Percentiles rank a stretch among this genome's conserved stretches.
phyloP scores from a whole-genome alignment of 2,329 filamentous ascomycete genomes.

The Bisporella sp. region DNA sequence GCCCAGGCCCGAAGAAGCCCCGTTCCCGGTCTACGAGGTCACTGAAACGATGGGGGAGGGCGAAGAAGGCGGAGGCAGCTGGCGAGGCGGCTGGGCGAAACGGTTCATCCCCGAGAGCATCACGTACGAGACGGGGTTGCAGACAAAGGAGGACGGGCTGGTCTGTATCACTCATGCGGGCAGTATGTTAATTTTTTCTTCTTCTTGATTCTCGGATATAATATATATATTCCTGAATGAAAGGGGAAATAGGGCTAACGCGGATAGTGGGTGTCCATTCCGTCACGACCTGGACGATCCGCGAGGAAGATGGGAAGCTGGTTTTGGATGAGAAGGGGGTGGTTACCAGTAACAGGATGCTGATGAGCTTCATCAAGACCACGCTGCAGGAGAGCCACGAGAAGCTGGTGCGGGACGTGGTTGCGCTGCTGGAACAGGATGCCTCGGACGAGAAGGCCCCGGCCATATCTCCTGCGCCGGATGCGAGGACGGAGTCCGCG shows the following conservation, averaged over 20 bases:
- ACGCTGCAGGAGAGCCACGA: slow-evolving; percentile 71
- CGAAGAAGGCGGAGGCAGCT: slow-evolving; percentile 71
- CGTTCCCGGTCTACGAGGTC: slow-evolving; percentile 18
- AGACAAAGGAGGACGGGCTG: slow-evolving; percentile 16
- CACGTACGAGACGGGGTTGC: slow-evolving; percentile 17
- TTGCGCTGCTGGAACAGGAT: slow-evolving; percentile 37
- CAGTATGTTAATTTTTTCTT: neutral
- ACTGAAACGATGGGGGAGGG: slow-evolving; percentile 42
- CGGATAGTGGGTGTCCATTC: slow-evolving; percentile 30
- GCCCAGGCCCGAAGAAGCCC: slow-evolving; percentile 35
- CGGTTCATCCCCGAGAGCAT: slow-evolving; percentile 20
- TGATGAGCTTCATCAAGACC: slow-evolving; percentile 70
- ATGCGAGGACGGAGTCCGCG: too few relatives aligned
- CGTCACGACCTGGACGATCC: slow-evolving; percentile 61
- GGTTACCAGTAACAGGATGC: slow-evolving; percentile 69
- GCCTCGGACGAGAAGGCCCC: neutral
- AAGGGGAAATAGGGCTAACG: neutral
- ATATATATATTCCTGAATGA: neutral
- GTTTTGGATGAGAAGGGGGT: slow-evolving; percentile 77
- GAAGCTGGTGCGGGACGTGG: slow-evolving; percentile 56
- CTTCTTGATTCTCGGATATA: neutral
- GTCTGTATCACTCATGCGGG: slow-evolving; percentile 24
- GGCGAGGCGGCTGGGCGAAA: slow-evolving; percentile 61
- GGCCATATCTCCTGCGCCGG: too few relatives aligned
- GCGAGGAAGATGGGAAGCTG: slow-evolving; percentile 62